Conservation (phyloP, 371 early-diverging fungal genomes). For the Mortierella sp. region DNA sequence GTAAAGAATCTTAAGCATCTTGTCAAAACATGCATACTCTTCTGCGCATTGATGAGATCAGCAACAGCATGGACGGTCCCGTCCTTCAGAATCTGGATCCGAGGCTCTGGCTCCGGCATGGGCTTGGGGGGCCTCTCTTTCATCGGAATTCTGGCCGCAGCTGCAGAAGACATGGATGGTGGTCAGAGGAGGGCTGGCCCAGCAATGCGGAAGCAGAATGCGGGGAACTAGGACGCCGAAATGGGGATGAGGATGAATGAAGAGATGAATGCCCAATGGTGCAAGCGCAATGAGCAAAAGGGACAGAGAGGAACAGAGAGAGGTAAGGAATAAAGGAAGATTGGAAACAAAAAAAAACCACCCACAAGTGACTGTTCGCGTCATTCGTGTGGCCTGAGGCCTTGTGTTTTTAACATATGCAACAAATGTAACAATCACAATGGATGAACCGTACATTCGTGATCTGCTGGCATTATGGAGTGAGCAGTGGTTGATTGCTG, state of each 20-base stretch:
- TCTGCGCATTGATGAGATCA: conserved; percentile 64
- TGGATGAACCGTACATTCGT: too few species aligned
- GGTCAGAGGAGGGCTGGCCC: background rate
- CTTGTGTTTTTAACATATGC: too few species aligned
- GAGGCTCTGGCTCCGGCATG: conserved; percentile 42
- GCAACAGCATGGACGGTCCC: conserved; percentile 66
- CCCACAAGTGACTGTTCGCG: too few species aligned
- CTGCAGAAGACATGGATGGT: conserved; percentile 15
- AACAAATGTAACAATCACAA: too few species aligned
- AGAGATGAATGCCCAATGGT: too few species aligned
- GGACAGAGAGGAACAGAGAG: too few species aligned
- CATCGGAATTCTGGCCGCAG: conserved; percentile 25
- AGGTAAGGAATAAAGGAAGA: too few species aligned
- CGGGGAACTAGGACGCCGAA: background rate
- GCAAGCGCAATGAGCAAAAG: too few species aligned
- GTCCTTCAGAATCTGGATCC: conserved; percentile 41
- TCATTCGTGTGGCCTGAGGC: too few species aligned
- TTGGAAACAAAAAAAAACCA: too few species aligned
- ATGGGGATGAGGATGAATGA: background rate
- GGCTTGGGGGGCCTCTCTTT: conserved; percentile 33
- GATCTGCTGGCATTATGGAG: too few species aligned
- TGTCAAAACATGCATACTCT: conserved; percentile 43
- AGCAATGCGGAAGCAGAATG: background rate
- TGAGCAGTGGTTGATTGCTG: too few species aligned
- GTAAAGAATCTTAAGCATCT: background rate